Conservation (phyloP, 164 flowering plant genomes). For the Cinnamomum chago region DNA sequence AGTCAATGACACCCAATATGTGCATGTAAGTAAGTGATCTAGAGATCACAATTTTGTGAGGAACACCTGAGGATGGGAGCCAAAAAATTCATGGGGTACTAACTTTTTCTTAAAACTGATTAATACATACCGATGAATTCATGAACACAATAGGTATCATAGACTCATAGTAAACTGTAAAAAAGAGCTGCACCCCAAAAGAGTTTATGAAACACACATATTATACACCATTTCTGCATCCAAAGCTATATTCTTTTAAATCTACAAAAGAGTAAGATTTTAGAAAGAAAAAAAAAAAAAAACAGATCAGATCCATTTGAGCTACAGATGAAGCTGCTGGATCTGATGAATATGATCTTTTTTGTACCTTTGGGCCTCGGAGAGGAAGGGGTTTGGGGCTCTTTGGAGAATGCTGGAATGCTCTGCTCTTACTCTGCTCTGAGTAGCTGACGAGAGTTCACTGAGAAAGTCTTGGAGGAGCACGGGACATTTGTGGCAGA, state of each 20-base stretch:
- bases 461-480: no score
- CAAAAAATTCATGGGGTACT: not conserved
- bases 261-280: not conserved
- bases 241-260: no score
- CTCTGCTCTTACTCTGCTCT: not conserved
- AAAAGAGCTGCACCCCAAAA: not conserved
- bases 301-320: not conserved
- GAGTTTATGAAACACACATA: no score
- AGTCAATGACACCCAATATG: not conserved
- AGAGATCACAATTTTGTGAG: not conserved
- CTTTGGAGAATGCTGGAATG: not conserved
- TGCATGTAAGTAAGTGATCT: not conserved
- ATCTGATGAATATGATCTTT: not conserved
- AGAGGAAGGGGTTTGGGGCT: not conserved
- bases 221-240: no score
- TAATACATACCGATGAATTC: not conserved
- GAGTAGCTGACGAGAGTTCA: not conserved
- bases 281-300: not conserved
- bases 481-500: not conserved
- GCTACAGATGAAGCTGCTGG: not conserved
- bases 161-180: not conserved
- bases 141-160: not conserved
- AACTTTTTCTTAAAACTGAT: no score
- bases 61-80: no score
- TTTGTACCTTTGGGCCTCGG: not conserved